Conservation (phyloP, 1,139 yeast genomes). For the Yamadazyma blattariae region DNA sequence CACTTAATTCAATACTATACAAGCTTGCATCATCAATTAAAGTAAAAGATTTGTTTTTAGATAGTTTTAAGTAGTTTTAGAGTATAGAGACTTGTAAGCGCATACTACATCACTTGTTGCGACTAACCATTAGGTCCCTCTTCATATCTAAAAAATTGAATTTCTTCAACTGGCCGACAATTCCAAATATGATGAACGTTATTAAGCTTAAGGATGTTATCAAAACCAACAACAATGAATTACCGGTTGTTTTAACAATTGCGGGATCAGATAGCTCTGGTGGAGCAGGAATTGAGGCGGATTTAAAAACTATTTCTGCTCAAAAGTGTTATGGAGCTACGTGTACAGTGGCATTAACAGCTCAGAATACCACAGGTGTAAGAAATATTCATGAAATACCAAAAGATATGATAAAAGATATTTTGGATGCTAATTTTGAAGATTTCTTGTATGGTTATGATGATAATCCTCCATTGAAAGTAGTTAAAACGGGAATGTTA, state of each 20-base stretch:
- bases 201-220: not conserved
- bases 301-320: slow-evolving; percentile 75
- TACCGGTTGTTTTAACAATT: slow-evolving; percentile 54
- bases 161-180: too few species aligned
- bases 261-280: slow-evolving; percentile 92
- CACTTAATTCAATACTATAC: slow-evolving; percentile 66
- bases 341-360: slow-evolving; percentile 78
- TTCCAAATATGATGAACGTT: not conserved
- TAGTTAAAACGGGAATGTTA: slow-evolving; percentile 81
- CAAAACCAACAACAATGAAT: not conserved
- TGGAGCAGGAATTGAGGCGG: slow-evolving; percentile 96
- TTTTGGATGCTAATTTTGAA: slow-evolving; percentile 53
- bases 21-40: slow-evolving; percentile 8
- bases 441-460: slow-evolving; percentile 52
- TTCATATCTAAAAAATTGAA: too few species aligned
- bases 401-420: slow-evolving; percentile 37
- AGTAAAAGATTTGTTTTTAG: not conserved
- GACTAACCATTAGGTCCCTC: too few species aligned
- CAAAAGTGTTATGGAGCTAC: slow-evolving; percentile 81
- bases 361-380: slow-evolving; percentile 75
- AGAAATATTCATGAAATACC: slow-evolving; percentile 47
- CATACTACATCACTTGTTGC: slow-evolving; percentile 4
- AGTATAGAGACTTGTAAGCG: slow-evolving; percentile 6
- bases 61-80: not conserved
- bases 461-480: slow-evolving; percentile 42